A percentile compares a stretch with the other conserved stretches of the same genome.
Conservation (phyloP, 345 rosid genomes). For the Rubroshorea leprosula region DNA sequence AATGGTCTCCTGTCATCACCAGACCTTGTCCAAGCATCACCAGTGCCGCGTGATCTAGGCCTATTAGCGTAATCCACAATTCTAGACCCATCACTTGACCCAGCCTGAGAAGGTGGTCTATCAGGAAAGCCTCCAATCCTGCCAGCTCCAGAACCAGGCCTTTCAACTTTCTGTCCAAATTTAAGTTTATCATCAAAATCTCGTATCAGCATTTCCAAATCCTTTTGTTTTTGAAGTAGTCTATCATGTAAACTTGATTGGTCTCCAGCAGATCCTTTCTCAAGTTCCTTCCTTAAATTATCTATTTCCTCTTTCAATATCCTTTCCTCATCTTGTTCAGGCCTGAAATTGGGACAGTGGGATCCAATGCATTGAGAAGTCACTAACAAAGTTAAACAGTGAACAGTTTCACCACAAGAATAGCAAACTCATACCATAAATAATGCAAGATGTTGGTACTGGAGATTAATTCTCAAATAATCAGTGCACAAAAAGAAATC, state of each 20-base stretch:
- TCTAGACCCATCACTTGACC: conserved; percentile 72
- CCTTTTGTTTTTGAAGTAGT: conserved; percentile 56
- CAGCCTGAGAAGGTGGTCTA: conserved; percentile 70
- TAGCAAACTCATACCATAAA: too few species aligned
- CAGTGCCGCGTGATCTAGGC: conserved; percentile 74
- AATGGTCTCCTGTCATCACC: conserved; percentile 67
- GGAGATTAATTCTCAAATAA: too few species aligned
- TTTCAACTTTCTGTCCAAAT: conserved; percentile 75
- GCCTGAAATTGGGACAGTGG: conserved; percentile 68
- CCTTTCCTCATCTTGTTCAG: conserved; percentile 78
- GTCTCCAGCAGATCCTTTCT: conserved; percentile 34
- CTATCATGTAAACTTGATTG: conserved; percentile 30
- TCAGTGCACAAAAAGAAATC: too few species aligned
- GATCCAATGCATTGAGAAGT: too few species aligned
- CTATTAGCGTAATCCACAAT: conserved; percentile 58
- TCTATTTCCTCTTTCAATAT: conserved; percentile 61
- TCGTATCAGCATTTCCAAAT: conserved; percentile 51
- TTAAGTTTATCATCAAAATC: conserved; percentile 78
- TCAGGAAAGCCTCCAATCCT: conserved; percentile 56
- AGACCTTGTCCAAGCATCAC: conserved; percentile 61
- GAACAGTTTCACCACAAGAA: background rate
- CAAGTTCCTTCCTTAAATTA: conserved; percentile 41
- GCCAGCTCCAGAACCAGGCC: conserved; percentile 78
- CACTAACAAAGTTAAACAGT: too few species aligned
- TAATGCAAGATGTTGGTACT: too few species aligned